Base-by-base conservation (phyloP, 2,329 filamentous ascomycete species). In the Beauveria pseudobassiana region DNA sequence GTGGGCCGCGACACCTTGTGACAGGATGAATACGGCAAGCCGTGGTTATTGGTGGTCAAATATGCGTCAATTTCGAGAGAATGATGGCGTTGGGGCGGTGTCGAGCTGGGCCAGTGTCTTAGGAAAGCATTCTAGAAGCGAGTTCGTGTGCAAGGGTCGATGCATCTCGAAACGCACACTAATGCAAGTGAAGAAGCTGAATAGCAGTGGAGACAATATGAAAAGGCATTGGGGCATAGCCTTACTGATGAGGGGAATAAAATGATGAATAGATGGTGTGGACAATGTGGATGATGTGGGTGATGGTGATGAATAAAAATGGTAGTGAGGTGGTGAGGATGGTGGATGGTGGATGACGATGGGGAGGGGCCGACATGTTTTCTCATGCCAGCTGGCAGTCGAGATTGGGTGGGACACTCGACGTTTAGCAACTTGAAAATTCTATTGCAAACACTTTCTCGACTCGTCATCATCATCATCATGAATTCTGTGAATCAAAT, bases 71-170 rank as follows among this genome's bases (percentile, higher is more conserved):
- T 26, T 38, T 20, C 3, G 45, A 28, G 53, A 38, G 14, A 38
- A 16, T 14, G 34, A 38, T 38, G 34, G 30, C 53, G 53, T 42
- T 42, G 56, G 46, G 30, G 46, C 56, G 34, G 53, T 28, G 53
- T 45, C 53, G 22, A 46, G 30, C 16, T 49, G 43, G 43, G 24
- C 34, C 34, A 16, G 12, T 12, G 43, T 42, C 42, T 24, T 30
- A 20, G n/a, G 46, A 48, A 51, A 59, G 22, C 48, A 51, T 59
- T 59, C 57, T 59, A 59, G 57, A 59, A 59, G 48, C 48, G n/a
- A 18, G 57, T 59, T 59, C 48, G 48, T 34, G 48, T 40, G 46
- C 48, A 22, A 40, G 56, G 30, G 46, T 52, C 22, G 45, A 20
- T 52, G 57, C 57, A 34, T 28, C 28, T 43, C 34, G 22, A 50